Base-by-base conservation (phyloP, 352 stramenopile species). In the Phytophthora chlamydospora region DNA sequence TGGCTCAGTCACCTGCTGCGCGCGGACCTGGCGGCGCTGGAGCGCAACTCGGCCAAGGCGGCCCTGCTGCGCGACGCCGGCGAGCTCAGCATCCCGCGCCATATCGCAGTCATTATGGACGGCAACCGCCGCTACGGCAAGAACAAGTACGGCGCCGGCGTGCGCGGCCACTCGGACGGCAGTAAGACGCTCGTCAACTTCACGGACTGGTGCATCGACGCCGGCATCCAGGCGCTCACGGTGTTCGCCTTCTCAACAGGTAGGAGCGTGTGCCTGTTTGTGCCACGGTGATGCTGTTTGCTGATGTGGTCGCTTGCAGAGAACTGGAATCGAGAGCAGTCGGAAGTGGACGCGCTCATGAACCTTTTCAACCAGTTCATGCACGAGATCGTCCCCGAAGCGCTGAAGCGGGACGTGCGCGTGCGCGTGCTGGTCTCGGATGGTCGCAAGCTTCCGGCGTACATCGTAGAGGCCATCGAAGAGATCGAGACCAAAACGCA, bases 61-160 rank as follows among this genome's bases (percentile, higher is more conserved):
- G 24, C 33, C 14, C 54, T 46, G 12, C 34, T 63, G 13, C 31
- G 43, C 41, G 50, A 66, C 27, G 7, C 12, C 7, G 31, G 19
- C 9, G 71, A 71, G 35, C 32, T 74, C 10, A 75, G 63, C 71
- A 83, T 91, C 38, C 86, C 86, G 1, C 68, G 76, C 9, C 96
- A 99, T 53, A 88, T 99, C 16, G 97, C 95, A 0, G 90, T 98
- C 47, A 98, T 99, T 62, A 98, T 98, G 80, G 97, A 99, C 62
- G 97, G 97, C 35, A 99, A 99, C 66, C 89, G 93, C 32, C 90
- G 97, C 49, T 98, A 97, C 76, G 95, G 96, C 4, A 95, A 92
- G 56, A 76, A 59, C 14, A 91, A 83, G 35, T 94, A 95, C 58
- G 88, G 88, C 21, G 62, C 75, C 0, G 78, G 83, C 0, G 71